These are phyloP conservation scores for Calendula officinalis DNA, from an alignment of 129 eudicot species.

Conservation along the genomic window DNA sequence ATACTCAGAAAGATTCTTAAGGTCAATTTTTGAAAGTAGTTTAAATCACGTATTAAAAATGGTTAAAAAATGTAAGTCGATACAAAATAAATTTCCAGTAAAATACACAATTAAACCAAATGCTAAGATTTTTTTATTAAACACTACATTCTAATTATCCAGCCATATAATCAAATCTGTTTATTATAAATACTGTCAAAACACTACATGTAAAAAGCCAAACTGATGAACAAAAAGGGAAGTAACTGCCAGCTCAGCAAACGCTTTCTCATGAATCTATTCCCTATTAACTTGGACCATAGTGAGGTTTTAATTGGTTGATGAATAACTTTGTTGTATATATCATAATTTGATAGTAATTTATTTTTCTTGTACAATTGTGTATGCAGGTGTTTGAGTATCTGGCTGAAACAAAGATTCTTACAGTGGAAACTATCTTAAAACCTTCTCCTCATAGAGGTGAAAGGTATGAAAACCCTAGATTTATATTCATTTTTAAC, in stretches of 20 bases:
- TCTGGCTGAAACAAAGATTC: constrained; percentile 73
- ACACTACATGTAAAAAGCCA: neutral
- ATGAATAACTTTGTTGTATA: too few relatives aligned
- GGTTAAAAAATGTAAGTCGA: too few relatives aligned
- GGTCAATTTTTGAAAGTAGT: constrained; percentile 37
- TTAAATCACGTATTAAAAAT: neutral
- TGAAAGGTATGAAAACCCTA: constrained; percentile 58
- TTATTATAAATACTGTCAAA: too few relatives aligned
- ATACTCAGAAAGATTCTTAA: constrained; percentile 90
- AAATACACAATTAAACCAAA: too few relatives aligned
- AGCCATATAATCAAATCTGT: too few relatives aligned
- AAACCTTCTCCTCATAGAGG: constrained; percentile 72
- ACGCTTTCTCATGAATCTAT: neutral
- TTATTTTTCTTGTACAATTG: neutral
- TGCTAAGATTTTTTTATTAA: too few relatives aligned
- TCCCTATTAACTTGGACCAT: neutral
- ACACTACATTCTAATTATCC: too few relatives aligned
- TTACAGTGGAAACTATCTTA: constrained; percentile 64
- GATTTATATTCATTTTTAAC: too few relatives aligned
- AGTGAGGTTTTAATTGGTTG: too few relatives aligned
- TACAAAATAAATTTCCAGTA: too few relatives aligned
- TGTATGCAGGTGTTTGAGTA: constrained; percentile 66
- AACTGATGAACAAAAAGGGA: neutral
- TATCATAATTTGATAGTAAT: neutral
- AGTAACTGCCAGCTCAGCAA: neutral